Conservation (phyloP, 1,284 basidiomycete species). For the Heterobasidion parviporum region DNA sequence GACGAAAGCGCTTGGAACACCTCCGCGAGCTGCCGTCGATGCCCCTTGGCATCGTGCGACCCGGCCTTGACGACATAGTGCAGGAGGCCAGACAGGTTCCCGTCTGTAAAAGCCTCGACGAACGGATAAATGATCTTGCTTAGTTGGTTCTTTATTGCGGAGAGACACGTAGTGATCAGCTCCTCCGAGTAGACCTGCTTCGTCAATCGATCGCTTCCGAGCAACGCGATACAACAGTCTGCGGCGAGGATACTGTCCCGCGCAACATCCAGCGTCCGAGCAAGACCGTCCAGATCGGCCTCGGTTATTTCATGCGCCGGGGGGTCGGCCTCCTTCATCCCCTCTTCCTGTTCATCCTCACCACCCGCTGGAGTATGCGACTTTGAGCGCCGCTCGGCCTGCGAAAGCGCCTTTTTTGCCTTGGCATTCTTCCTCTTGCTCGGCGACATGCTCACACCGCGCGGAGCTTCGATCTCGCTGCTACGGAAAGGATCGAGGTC, state of each 20-base stretch:
- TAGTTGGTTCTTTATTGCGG: slow-evolving; percentile 72
- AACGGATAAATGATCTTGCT: slow-evolving; percentile 81
- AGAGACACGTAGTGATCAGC: slow-evolving; percentile 72
- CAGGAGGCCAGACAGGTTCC: slow-evolving; percentile 40
- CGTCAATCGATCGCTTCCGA: slow-evolving; percentile 70
- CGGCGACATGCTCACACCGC: slow-evolving; percentile 6
- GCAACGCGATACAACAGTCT: slow-evolving; percentile 72
- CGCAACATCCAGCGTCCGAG: slow-evolving; percentile 44
- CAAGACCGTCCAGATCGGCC: slow-evolving; percentile 42
- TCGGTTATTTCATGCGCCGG: slow-evolving; percentile 22
- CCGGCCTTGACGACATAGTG: slow-evolving; percentile 42
- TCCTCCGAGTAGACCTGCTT: slow-evolving; percentile 95
- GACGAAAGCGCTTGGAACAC: slow-evolving; percentile 61
- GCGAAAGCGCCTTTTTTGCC: slow-evolving; percentile 28
- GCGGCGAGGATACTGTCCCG: slow-evolving; percentile 71
- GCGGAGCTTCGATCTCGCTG: not conserved
- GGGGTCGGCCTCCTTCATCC: slow-evolving; percentile 21
- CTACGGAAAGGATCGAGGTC: slow-evolving; percentile 60
- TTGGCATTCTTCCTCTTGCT: slow-evolving; percentile 27
- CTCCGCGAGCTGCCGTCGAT: slow-evolving; percentile 52
- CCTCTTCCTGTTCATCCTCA: slow-evolving; percentile 22
- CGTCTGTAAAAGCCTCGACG: slow-evolving; percentile 61
- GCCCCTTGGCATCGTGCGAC: slow-evolving; percentile 28
- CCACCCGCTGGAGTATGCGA: slow-evolving; percentile 18
- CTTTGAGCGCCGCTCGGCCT: slow-evolving; percentile 15